Percentiles rank a stretch among this genome's conserved stretches.
These are phyloP conservation scores for Heliosperma pusillum DNA, from an alignment of 148 eudicot species.

Conservation along the genomic window DNA sequence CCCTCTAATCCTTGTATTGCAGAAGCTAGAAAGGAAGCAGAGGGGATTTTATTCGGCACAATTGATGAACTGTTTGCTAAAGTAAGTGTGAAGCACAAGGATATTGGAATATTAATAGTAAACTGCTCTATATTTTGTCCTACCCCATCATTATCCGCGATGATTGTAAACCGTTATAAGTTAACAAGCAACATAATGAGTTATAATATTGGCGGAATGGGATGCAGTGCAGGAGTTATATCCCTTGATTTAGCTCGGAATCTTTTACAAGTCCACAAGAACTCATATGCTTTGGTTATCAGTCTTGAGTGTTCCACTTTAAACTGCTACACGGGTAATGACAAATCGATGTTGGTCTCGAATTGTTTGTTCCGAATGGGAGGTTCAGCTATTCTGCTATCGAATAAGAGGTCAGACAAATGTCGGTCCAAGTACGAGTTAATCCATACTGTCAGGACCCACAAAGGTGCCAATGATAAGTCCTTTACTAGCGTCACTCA, in stretches of 20 bases:
- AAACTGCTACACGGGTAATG: slow-evolving; percentile 14
- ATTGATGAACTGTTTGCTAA: slow-evolving; percentile 16
- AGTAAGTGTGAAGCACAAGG: no score
- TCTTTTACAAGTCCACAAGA: no score
- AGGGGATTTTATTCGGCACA: slow-evolving; percentile 12
- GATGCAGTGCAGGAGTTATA: slow-evolving; percentile 20
- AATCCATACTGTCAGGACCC: no score
- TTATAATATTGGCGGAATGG: slow-evolving; percentile 18
- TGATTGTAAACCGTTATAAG: slow-evolving; percentile 18
- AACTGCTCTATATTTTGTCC: slow-evolving; percentile 11
- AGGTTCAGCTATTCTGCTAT: no score
- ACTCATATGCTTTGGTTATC: no score
- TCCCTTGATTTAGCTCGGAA: no score
- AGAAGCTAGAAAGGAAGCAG: slow-evolving; percentile 16
- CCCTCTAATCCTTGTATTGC: slow-evolving; percentile 7
- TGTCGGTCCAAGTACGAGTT: no score
- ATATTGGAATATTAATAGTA: slow-evolving; percentile 18
- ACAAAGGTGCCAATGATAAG: no score
- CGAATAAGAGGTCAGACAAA: no score
- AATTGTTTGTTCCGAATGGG: no score
- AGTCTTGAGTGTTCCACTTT: slow-evolving; percentile 7
- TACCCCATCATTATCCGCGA: slow-evolving; percentile 19
- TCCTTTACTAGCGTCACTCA: slow-evolving; percentile 15
- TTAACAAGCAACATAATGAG: slow-evolving; percentile 16
- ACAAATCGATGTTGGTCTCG: no score